A percentile compares a stretch with the other conserved stretches of the same genome.
These are phyloP conservation scores for Yamadazyma atmosphaerica DNA, from an alignment of 1,139 yeast genomes.

Conservation along the genomic window DNA sequence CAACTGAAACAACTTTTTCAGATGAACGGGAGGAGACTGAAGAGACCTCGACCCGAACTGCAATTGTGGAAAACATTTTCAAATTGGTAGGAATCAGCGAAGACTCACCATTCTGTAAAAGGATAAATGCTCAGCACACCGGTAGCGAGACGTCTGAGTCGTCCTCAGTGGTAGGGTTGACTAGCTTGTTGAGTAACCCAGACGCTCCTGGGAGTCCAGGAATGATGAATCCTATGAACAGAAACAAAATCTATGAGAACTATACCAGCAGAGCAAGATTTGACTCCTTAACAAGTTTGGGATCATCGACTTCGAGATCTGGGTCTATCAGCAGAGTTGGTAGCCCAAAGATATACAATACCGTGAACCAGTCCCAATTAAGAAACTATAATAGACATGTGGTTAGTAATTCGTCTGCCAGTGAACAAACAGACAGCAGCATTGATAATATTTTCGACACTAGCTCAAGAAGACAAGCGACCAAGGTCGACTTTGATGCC, in stretches of 20 bases:
- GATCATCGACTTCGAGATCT: constrained; percentile 9
- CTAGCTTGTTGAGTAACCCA: constrained; percentile 20
- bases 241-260: constrained; percentile 21
- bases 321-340: constrained; percentile 16
- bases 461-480: constrained; percentile 6
- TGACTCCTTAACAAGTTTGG: constrained; percentile 22
- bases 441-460: constrained; percentile 9
- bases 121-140: constrained; percentile 10
- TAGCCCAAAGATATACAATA: constrained; percentile 28
- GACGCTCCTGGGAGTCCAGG: constrained; percentile 3
- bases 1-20: constrained; percentile 43
- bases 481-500: constrained; percentile 16
- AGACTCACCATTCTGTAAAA: constrained; percentile 15
- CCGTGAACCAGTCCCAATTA: constrained; percentile 26
- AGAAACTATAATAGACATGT: constrained; percentile 8
- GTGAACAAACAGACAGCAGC: constrained; percentile 4
- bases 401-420: not conserved
- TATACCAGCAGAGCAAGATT: constrained; percentile 19
- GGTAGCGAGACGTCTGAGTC: constrained; percentile 10
- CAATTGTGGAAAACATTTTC: constrained; percentile 76
- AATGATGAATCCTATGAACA: constrained; percentile 12
- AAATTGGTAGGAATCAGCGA: constrained; percentile 67
- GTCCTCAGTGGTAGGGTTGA: constrained; percentile 23
- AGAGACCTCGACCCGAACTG: constrained; percentile 66
- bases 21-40: constrained; percentile 72